Conservation (phyloP, 495 filamentous ascomycete genomes). For the Trichoderma gamsii region DNA sequence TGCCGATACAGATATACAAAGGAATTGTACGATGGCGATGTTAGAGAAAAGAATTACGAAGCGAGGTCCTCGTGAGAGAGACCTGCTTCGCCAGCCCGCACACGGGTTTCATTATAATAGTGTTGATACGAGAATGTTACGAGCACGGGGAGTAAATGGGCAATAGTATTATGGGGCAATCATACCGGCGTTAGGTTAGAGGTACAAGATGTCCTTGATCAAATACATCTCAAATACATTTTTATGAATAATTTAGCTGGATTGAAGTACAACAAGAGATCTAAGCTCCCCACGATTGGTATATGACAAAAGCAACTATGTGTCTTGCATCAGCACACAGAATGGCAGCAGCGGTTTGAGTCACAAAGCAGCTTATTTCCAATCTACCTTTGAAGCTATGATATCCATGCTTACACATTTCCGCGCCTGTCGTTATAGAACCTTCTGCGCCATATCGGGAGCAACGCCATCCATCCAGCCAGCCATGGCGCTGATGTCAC, state of each 20-base stretch:
- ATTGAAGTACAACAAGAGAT: no score
- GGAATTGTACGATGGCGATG: constrained; percentile 4
- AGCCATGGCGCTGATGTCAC: constrained; percentile 2
- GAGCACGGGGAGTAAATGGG: background rate
- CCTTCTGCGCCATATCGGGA: no score
- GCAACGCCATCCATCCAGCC: background rate
- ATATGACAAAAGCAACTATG: no score
- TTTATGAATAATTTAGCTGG: background rate
- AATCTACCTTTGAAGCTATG: no score
- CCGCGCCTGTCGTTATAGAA: no score
- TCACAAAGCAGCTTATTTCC: no score
- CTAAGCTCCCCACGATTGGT: no score
- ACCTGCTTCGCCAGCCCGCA: background rate
- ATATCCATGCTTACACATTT: no score
- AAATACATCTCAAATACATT: background rate
- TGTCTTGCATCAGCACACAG: no score
- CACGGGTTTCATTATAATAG: background rate
- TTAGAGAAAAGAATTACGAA: background rate
- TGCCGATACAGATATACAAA: background rate
- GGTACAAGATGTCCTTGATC: background rate
- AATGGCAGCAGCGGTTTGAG: no score
- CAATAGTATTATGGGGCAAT: background rate
- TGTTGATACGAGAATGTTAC: background rate
- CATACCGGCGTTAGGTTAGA: constrained; percentile 11
- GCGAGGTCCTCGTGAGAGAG: background rate